Percentiles rank a stretch among this genome's conserved stretches.
Evolutionary conservation across 345 rosid species (phyloP).

Genomic region (Anacardium occidentale): DNA sequence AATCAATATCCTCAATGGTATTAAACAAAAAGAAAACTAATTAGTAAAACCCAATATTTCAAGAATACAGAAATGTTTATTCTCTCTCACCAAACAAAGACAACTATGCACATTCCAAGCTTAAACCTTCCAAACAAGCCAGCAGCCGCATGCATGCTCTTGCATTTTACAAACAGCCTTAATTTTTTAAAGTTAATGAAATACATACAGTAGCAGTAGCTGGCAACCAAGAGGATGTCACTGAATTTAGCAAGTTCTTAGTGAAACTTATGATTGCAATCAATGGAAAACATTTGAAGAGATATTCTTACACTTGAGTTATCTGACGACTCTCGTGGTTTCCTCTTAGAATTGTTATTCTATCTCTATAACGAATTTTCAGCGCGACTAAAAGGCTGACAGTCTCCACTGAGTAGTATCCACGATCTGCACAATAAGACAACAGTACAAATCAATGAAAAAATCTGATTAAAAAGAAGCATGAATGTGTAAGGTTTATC

Average conservation of each 20-base stretch:
- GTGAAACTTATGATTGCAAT: background rate
- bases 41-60: too few relatives aligned
- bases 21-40: too few relatives aligned
- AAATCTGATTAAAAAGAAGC: background rate
- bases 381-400: slow-evolving; percentile 58
- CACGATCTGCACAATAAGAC: slow-evolving; percentile 47
- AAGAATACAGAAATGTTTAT: too few relatives aligned
- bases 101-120: too few relatives aligned
- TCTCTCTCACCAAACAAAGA: too few relatives aligned
- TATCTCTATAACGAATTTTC: slow-evolving; percentile 61
- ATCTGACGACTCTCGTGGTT: slow-evolving; percentile 68
- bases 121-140: too few relatives aligned
- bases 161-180: background rate
- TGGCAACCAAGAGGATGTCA: background rate
- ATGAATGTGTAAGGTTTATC: background rate
- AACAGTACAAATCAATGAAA: background rate
- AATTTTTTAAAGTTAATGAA: background rate
- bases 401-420: slow-evolving; percentile 64
- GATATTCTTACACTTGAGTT: slow-evolving; percentile 56
- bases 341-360: slow-evolving; percentile 60
- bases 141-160: background rate
- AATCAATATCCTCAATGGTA: too few relatives aligned
- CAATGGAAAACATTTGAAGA: background rate
- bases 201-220: background rate
- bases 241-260: background rate